Evolutionary conservation across 2,329 filamentous ascomycete genomes (phyloP), one percentile per base, ranked within the genome.

Genomic region (Aschersonia sp.): DNA sequence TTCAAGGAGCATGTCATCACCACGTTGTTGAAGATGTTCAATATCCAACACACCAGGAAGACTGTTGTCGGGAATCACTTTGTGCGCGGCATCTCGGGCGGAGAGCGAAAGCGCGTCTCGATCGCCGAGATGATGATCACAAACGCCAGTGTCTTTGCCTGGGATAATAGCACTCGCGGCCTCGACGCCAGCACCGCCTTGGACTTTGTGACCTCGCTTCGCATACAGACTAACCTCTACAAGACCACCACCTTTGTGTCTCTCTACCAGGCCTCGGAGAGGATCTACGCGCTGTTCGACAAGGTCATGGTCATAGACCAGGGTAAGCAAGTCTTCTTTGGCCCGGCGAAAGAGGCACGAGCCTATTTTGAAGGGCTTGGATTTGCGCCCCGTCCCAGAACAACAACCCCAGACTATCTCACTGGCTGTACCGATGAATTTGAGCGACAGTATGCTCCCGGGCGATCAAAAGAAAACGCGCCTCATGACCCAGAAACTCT

Each of bases 21-120:
- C 14, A 77, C 83, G 57, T 71, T 95, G 50, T 70, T 95, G 46
- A 87, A 86, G 58, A 92, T 94, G 84, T 94, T 95, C 71, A 92
- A 90, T 59, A 94, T 95, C 47, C 84, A 89, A 62, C 87, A 95
- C 62, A 94, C 87, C 0, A 76, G 79, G 46, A 77, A 88, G 59
- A 95, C 89, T 0, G 79, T 90, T 32, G 87, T 95, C 30, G 89
- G 89, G 6, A 84, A 92, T 52, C 76, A 79, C 1, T 87, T 90
- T 52, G 75, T 92, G 22, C 81, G 85, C 45, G 88, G 87, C 61
- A 74, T 94, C 0, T 87, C 80, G 43, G 87, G 84, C 51, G 85
- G 83, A 48, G 86, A 90, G 65, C 72, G 83, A 48, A 87, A 87
- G 66, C 80, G 84, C 52, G 85, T 89, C 6, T 84, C 81, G 29